Evolutionary conservation across 2,329 filamentous ascomycete species (phyloP).

Genomic region (Penicillium sp.): DNA sequence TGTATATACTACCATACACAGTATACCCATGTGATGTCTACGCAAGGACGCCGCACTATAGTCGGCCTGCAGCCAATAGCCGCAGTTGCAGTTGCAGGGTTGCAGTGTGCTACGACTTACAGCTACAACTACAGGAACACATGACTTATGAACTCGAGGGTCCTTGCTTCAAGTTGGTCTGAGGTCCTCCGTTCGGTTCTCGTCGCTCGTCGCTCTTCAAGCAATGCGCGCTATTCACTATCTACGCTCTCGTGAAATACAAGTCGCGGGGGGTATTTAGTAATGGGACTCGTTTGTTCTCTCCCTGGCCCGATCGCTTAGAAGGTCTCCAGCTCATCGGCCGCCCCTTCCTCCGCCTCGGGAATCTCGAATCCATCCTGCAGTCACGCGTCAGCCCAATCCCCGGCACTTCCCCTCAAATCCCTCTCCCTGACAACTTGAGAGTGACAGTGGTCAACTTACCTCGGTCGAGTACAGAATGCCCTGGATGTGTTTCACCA

Average conservation of each 20-base stretch:
- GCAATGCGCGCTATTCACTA: constrained; percentile 9
- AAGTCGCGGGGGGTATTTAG: constrained; percentile 26
- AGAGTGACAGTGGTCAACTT: no score
- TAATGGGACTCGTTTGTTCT: constrained; percentile 20
- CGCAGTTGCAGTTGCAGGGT: neutral
- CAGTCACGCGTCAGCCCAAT: neutral
- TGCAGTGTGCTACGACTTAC: neutral
- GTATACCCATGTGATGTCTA: neutral
- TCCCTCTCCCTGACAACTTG: neutral
- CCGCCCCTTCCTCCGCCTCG: constrained; percentile 62
- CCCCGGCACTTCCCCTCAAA: no score
- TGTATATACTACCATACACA: no score
- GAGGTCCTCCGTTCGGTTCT: neutral
- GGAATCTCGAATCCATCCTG: constrained; percentile 79
- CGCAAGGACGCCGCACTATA: constrained; percentile 9
- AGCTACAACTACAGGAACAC: neutral
- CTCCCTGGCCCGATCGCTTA: constrained; percentile 22
- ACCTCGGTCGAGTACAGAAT: constrained; percentile 97
- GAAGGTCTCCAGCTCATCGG: constrained; percentile 48
- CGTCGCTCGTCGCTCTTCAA: neutral
- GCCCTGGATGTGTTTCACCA: constrained; percentile 94
- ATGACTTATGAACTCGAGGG: neutral
- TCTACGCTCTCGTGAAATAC: constrained; percentile 12
- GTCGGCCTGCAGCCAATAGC: constrained; percentile 1
- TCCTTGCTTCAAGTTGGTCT: constrained; percentile 1